Evolutionary conservation across 2,329 filamentous ascomycete species (phyloP).

Genomic region (Albifimbria verrucaria): DNA sequence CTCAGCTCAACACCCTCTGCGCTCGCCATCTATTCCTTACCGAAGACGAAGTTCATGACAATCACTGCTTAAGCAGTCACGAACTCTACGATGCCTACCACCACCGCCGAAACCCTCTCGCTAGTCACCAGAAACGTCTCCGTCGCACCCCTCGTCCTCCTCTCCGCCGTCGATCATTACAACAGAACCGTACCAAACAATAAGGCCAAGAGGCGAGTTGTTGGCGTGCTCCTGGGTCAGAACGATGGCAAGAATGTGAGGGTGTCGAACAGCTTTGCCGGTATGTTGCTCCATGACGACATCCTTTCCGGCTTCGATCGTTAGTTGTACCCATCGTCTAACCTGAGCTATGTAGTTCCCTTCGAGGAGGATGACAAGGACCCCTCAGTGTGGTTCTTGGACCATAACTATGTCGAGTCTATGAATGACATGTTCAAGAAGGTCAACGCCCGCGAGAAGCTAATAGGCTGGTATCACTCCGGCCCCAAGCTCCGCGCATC

Average conservation of each 20-base stretch:
- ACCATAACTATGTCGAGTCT: conserved; percentile 98
- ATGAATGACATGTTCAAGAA: conserved; percentile 99
- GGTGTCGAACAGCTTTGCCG: conserved; percentile 98
- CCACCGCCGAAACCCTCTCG: conserved; percentile 92
- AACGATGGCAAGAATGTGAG: conserved; percentile 95
- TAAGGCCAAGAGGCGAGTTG: conserved; percentile 80
- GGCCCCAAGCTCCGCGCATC: conserved; percentile 95
- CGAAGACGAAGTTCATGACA: background rate
- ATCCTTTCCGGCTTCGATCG: conserved; percentile 4
- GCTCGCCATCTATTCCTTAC: conserved; percentile 9
- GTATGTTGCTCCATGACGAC: conserved; percentile 43
- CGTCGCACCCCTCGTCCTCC: conserved; percentile 94
- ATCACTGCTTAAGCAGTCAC: background rate
- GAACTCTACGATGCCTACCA: conserved; percentile 75
- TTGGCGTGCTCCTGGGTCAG: conserved; percentile 90
- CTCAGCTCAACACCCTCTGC: conserved; percentile 6
- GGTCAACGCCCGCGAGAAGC: conserved; percentile 96
- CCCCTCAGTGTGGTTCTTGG: conserved; percentile 96
- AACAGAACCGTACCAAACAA: conserved; percentile 88
- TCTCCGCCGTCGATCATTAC: conserved; percentile 98
- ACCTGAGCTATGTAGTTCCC: conserved; percentile 60
- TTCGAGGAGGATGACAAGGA: conserved; percentile 99
- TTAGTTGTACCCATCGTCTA: background rate
- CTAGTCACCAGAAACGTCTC: conserved; percentile 94
- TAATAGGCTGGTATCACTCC: conserved; percentile 99